Conservation (phyloP, 2,329 filamentous ascomycete genomes). For the Scedosporium aurantiacum region DNA sequence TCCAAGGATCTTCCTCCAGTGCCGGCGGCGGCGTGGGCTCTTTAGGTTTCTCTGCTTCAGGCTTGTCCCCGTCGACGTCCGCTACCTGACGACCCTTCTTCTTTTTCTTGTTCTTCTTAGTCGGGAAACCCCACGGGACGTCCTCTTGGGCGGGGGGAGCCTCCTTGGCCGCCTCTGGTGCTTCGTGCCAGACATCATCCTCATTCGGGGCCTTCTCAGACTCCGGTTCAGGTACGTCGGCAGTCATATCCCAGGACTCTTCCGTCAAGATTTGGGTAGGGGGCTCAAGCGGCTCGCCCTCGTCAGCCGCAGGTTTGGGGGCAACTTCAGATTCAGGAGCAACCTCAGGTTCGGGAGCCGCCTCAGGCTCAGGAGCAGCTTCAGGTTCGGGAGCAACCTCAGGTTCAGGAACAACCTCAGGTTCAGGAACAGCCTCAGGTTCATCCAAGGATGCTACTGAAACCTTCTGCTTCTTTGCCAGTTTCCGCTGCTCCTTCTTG, state of each 20-base stretch:
- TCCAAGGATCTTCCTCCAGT: conserved; percentile 26
- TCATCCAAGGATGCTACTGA: not conserved
- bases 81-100: conserved; percentile 1
- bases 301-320: not conserved
- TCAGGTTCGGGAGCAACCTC: not conserved
- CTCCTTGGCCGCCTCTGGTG: not conserved
- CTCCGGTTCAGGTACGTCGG: conserved; percentile 29
- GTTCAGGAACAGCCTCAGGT: not conserved
- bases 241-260: not conserved
- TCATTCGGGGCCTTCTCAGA: not conserved
- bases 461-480: conserved; percentile 6
- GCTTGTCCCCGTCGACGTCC: not conserved
- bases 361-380: no score
- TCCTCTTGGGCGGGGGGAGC: not conserved
- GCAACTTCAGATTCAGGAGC: not conserved
- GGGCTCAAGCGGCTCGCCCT: not conserved
- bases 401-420: not conserved
- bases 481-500: conserved; percentile 7
- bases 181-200: conserved; percentile 5
- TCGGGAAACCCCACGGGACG: not conserved
- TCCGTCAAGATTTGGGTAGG: not conserved
- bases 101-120: conserved; percentile 7
- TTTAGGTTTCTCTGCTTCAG: not conserved
- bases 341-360: no score
- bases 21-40: not conserved